Evolutionary conservation across 2,329 filamentous ascomycete genomes (phyloP), one percentile per base, ranked within the genome.

Genomic region (Massarina eburnea): DNA sequence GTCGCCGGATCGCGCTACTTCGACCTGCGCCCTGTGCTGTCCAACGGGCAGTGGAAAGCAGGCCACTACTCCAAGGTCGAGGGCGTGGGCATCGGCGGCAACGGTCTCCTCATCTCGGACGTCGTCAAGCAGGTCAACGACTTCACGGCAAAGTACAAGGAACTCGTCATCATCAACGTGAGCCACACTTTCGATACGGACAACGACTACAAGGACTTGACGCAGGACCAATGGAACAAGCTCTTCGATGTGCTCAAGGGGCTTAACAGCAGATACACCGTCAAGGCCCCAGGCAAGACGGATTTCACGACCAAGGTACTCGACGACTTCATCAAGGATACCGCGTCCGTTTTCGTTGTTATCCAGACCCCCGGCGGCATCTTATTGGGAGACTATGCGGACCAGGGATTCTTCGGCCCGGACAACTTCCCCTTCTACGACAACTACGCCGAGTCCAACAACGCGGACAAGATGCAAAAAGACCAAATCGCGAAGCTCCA

Each of bases 91-190:
- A 17, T 34, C 2, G 76, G 76, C 14, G 75, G 73, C 32, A 71
- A 73, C n/a, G 76, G 76, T 2, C 70, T 75, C 53, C 64, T 66
- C 3, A 62, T 79, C 1, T 58, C 68, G 17, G 69, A 75, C 3
- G 68, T 78, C 14, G 67, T 78, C 45, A 56, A 50, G 22, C 68
- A 76, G 29, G 61, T 79, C 49, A 78, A 77, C 55, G 58, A 64
- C 17, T 79, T 79, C 50, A 76, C 73, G 1, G 47, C 59, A 5
- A 61, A 75, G 17, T 72, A 73, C 50, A 54, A 72, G 9, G 76
- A 79, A 49, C 62, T 78, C 40, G 62, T 79, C 41, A 72, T 79
- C 45, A 66, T 78, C 41, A 69, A 73, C 26, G 58, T 79, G n/a
- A 70, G 70, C 14, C 76, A 78, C 35, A 73, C 71, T 3, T 57